A percentile compares a stretch with the other conserved stretches of the same genome.
phyloP scores from a whole-genome alignment of 2,329 filamentous ascomycete genomes.

The Fusarium tricinctum region DNA sequence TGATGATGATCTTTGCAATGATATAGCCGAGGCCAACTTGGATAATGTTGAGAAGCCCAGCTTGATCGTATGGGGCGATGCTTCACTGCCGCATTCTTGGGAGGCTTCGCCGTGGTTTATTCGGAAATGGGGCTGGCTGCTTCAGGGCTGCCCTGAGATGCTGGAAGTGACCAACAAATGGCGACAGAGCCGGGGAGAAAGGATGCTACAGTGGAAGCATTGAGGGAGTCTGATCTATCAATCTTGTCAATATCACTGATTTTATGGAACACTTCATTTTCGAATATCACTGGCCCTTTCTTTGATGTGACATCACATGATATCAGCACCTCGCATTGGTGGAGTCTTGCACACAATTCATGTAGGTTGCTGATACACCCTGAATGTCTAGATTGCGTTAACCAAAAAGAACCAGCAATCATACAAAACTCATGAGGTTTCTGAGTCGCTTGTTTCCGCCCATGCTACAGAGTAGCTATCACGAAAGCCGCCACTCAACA shows the following conservation, averaged over 20 bases:
- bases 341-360: not conserved
- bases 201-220: conserved; percentile 3
- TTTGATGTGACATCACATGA: too few species aligned
- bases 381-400: not conserved
- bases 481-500: not conserved
- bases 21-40: conserved; percentile 15
- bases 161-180: conserved; percentile 27
- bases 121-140: conserved; percentile 29
- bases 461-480: not conserved
- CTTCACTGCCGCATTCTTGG: conserved; percentile 18
- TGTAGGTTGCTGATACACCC: not conserved
- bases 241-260: too few species aligned
- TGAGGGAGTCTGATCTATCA: not conserved
- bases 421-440: too few species aligned
- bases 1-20: conserved; percentile 17
- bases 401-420: too few species aligned
- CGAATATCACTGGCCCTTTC: too few species aligned
- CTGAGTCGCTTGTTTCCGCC: too few species aligned
- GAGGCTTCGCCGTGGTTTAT: conserved; percentile 26
- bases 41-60: conserved; percentile 12
- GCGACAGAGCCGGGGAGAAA: conserved; percentile 27
- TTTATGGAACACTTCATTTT: too few species aligned
- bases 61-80: conserved; percentile 34
- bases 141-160: conserved; percentile 23
- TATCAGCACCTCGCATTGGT: not conserved